Conservation (phyloP, 228 moss, liverwort and hornwort genomes). For the Sphagnum magellanicum region DNA sequence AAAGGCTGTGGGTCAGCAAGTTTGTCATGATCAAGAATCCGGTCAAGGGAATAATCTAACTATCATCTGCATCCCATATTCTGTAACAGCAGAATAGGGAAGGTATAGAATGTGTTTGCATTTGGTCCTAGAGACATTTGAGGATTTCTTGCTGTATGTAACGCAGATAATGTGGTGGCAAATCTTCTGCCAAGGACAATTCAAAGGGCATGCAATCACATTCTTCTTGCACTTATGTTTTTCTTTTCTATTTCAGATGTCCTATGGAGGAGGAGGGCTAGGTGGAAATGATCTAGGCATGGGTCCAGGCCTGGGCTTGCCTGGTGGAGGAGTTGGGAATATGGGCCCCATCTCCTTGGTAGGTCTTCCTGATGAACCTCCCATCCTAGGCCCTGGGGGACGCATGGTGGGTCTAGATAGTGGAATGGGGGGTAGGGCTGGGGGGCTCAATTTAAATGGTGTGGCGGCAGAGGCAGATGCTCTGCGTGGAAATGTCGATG, state of each 20-base stretch:
- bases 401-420: slow-evolving; percentile 91
- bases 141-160: too few species aligned
- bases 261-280: slow-evolving; percentile 82
- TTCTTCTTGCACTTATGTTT: not conserved
- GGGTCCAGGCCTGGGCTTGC: slow-evolving; percentile 81
- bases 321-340: slow-evolving; percentile 60
- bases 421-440: slow-evolving; percentile 80
- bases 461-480: slow-evolving; percentile 85
- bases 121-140: too few species aligned
- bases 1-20: too few species aligned
- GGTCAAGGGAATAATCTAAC: too few species aligned
- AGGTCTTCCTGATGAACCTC: slow-evolving; percentile 77
- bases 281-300: slow-evolving; percentile 79
- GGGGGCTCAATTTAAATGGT: slow-evolving; percentile 78
- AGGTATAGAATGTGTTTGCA: too few species aligned
- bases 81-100: too few species aligned
- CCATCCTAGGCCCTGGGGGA: slow-evolving; percentile 66
- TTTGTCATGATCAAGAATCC: too few species aligned
- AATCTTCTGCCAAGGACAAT: too few species aligned
- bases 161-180: too few species aligned
- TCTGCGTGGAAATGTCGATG: slow-evolving; percentile 78
- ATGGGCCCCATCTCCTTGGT: slow-evolving; percentile 70
- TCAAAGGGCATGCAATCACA: too few species aligned
- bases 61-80: too few species aligned
- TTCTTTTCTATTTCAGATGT: slow-evolving; percentile 49